phyloP scores from a whole-genome alignment of 1,284 basidiomycete species.

The Peniophora sp. region DNA sequence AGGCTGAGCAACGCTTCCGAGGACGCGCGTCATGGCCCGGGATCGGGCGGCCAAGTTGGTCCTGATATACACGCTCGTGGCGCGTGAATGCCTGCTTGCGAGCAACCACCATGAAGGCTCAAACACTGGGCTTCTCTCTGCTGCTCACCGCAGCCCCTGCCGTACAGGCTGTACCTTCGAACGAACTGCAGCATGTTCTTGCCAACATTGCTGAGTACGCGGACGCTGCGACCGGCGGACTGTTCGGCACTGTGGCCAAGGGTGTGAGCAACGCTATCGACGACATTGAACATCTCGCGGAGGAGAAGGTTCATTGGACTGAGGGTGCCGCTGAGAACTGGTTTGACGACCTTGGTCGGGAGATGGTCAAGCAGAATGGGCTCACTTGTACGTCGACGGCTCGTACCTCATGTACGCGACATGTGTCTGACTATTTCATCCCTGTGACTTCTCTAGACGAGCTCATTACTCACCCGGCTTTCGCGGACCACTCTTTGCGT shows the following conservation, averaged over 20 bases:
- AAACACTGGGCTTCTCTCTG: slow-evolving; percentile 6
- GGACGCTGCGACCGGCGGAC: slow-evolving; percentile 4
- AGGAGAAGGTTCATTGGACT: slow-evolving; percentile 38
- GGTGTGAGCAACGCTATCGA: slow-evolving; percentile 35
- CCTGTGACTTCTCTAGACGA: slow-evolving; percentile 43
- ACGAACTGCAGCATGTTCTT: slow-evolving; percentile 25
- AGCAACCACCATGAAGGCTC: slow-evolving; percentile 19
- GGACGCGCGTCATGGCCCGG: no score
- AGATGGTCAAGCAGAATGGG: slow-evolving; percentile 60
- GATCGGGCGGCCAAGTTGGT: no score
- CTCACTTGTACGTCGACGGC: slow-evolving; percentile 43
- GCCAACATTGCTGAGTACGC: slow-evolving; percentile 15
- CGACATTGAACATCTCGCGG: slow-evolving; percentile 18
- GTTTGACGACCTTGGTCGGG: slow-evolving; percentile 30
- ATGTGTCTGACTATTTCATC: slow-evolving; percentile 1
- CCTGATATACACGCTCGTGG: no score
- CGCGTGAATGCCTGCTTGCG: background rate
- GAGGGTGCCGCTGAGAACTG: background rate
- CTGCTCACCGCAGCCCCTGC: slow-evolving; percentile 13
- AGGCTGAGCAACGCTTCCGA: no score
- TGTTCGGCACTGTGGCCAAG: slow-evolving; percentile 19
- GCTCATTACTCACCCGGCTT: slow-evolving; percentile 65
- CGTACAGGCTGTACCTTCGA: slow-evolving; percentile 17
- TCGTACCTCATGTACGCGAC: background rate
- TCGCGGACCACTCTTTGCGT: slow-evolving; percentile 64